Base-by-base conservation (phyloP, 139 green algal genomes). In the Chlamydomonas schloesseri region DNA sequence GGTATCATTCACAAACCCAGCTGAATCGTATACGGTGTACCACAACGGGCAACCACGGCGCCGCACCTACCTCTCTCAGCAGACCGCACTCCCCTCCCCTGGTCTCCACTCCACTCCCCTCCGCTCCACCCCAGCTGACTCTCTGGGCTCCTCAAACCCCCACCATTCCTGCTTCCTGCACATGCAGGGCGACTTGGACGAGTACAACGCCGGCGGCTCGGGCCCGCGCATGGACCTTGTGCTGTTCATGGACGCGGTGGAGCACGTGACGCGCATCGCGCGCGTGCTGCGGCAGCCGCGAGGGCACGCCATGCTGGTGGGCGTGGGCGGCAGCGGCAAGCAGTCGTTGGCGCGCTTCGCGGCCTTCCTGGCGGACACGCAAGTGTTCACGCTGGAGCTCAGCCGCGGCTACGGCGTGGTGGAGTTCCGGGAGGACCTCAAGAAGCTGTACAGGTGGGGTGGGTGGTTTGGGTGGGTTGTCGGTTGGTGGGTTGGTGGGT, bases 351-450 rank as follows among this genome's bases (percentile, higher is more conserved):
- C 96, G 2, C 92, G 93, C 36, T 97, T 97, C 91, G 95, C 95
- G 23, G 82, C 89, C 20, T 94, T 93, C 81, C 92, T 96, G n/a
- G 86, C 80, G 4, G 91, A 92, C 17, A 87, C 83, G 26, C 73
- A 87, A 28, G 79, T 91, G 68, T 91, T 93, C 58, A 91, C 88
- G 31, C 94, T 97, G 20, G 94, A 96, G 88, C 89, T 95, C 26
- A 94, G 86, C 31, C 87, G 92, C 15, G 90, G 83, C n/a, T 98
- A 97, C 78, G 92, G 93, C 68, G 50, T 90, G 74, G 50, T 46
- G 57, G 91, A 96, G 84, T 97, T 96, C 84, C 78, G 95, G 31
- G 95, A 98, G 47, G 95, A 97, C 88, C 81, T 98, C 29, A 97
- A 95, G 89, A 95, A 94, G 34, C 84, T 97, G 64, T 96, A 94